Percentiles rank a stretch among this genome's conserved stretches.
phyloP scores from a whole-genome alignment of 495 filamentous ascomycete genomes.

The Talaromyces wortmannii region DNA sequence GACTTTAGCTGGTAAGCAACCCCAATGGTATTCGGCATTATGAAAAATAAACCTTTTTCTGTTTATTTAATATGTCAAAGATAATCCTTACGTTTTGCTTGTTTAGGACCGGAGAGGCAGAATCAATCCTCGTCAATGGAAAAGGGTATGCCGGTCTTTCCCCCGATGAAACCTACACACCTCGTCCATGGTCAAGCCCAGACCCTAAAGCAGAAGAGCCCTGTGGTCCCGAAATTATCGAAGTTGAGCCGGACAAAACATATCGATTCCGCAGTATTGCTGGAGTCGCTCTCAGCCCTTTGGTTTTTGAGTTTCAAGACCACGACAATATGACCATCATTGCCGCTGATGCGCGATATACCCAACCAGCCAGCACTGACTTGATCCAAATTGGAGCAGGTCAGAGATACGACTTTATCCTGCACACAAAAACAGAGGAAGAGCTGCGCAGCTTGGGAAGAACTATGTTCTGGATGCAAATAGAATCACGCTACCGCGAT shows the following conservation, averaged over 20 bases:
- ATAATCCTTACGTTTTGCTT: conserved; percentile 6
- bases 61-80: neutral
- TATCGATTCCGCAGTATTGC: conserved; percentile 54
- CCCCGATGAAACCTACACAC: conserved; percentile 19
- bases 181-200: neutral
- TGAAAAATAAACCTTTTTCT: neutral
- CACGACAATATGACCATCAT: conserved; percentile 45
- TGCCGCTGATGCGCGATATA: conserved; percentile 51
- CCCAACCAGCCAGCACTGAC: conserved; percentile 33
- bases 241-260: conserved; percentile 48
- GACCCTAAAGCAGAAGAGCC: conserved; percentile 6
- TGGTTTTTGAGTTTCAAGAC: conserved; percentile 19
- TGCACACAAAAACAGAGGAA: conserved; percentile 34
- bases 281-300: conserved; percentile 1
- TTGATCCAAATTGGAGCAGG: conserved; percentile 48
- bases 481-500: conserved; percentile 43
- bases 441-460: conserved; percentile 13
- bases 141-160: conserved; percentile 7
- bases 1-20: neutral
- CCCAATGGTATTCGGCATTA: too few species aligned
- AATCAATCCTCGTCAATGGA: conserved; percentile 45
- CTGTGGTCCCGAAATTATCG: conserved; percentile 41
- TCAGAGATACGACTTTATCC: conserved; percentile 49
- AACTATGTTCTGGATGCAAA: conserved; percentile 45
- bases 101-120: conserved; percentile 35